These are phyloP conservation scores for Hippophae rhamnoides DNA, from an alignment of 306 rosid species.

Conservation along the genomic window DNA sequence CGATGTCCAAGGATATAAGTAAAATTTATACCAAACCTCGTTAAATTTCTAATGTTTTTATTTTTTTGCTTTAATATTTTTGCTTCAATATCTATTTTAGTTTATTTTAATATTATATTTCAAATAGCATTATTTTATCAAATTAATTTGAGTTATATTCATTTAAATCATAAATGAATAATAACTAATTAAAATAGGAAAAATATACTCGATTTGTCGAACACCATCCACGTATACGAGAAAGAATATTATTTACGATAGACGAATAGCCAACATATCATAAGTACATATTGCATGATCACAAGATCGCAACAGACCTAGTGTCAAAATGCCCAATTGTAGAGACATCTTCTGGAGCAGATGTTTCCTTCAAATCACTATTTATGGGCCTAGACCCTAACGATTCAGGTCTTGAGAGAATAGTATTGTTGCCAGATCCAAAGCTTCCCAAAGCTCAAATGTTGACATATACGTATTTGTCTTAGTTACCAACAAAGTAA, in stretches of 20 bases:
- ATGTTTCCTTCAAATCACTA: constrained; percentile 62
- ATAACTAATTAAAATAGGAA: no score
- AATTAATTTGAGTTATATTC: no score
- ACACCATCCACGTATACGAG: constrained; percentile 56
- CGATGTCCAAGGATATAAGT: no score
- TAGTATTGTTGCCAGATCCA: constrained; percentile 50
- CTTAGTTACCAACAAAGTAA: constrained; percentile 83
- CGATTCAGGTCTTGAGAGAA: constrained; percentile 38
- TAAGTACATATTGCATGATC: constrained; percentile 4
- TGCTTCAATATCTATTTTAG: no score
- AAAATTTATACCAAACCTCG: no score
- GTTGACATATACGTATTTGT: constrained; percentile 59
- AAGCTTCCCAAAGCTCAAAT: constrained; percentile 97
- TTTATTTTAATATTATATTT: no score
- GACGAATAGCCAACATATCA: constrained; percentile 11
- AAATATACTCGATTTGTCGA: no score
- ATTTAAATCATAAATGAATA: no score
- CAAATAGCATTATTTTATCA: no score
- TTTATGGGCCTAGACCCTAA: constrained; percentile 39
- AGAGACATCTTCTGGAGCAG: constrained; percentile 54
- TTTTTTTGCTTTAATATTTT: no score
- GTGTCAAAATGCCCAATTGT: constrained; percentile 55
- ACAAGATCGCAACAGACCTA: constrained; percentile 32
- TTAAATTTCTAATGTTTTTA: no score
- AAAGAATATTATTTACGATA: constrained; percentile 14